A percentile compares a stretch with the other conserved stretches of the same genome.
phyloP scores from a whole-genome alignment of 352 stramenopile species.

The Pythium utonaiense region DNA sequence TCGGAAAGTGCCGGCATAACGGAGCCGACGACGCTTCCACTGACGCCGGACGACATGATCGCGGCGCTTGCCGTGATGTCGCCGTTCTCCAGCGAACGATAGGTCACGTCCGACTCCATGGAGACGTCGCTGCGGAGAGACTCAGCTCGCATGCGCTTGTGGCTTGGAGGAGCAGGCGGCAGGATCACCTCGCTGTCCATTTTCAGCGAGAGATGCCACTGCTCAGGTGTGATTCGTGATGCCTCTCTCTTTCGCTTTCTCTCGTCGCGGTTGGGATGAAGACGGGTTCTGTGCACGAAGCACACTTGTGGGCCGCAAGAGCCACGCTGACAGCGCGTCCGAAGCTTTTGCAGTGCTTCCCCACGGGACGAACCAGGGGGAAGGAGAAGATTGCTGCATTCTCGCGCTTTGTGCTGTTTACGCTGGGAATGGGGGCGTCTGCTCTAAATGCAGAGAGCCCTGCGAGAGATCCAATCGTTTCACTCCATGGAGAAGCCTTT shows the following conservation, averaged over 20 bases:
- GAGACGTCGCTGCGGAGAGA: slow-evolving; percentile 40
- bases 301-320: background rate
- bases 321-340: background rate
- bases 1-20: slow-evolving; percentile 31
- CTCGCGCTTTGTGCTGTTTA: slow-evolving; percentile 1
- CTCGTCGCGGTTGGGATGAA: background rate
- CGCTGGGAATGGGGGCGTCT: background rate
- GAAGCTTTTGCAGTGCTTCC: background rate
- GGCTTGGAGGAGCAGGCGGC: slow-evolving; percentile 4
- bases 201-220: background rate
- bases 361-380: background rate
- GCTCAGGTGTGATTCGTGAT: background rate
- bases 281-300: background rate
- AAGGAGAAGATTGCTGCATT: background rate
- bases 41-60: slow-evolving; percentile 1
- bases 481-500: background rate
- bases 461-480: background rate
- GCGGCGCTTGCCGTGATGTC: slow-evolving; percentile 23
- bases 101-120: slow-evolving; percentile 41
- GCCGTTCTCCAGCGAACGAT: slow-evolving; percentile 42
- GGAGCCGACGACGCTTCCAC: slow-evolving; percentile 8
- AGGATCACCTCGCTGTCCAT: slow-evolving; percentile 15
- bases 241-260: background rate
- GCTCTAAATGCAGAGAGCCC: background rate
- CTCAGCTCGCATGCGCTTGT: slow-evolving; percentile 22